Base-by-base conservation (phyloP, 225 moss, liverwort and hornwort genomes). In the Polytrichum commune region DNA sequence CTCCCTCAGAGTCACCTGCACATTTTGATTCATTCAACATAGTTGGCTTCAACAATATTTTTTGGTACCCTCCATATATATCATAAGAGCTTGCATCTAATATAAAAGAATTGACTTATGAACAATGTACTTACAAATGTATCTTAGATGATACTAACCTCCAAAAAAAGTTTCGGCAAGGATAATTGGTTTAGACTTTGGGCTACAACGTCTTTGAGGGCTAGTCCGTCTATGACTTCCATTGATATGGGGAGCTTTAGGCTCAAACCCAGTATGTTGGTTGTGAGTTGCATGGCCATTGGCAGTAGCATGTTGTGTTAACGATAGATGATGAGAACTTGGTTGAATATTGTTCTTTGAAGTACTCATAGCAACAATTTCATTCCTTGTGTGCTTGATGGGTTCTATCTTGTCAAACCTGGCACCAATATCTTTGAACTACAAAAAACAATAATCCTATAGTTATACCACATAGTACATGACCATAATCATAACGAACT, bases 371-470 rank as follows among this genome's bases (percentile, higher is more conserved):
- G n/a, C 19, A 60, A 18, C 16, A 6, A n/a, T 7, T 22, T 70
- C 60, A 64, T 76, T 77, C 26, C 66, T 35, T 24, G 66, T 57
- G 8, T 64, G 71, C 22, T 80, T 66, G 20, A 76, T 22, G 22
- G 86, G 82, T 46, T 88, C 92, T 64, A 92, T 92, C 53, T 63
- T 88, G 30, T 85, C 72, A 58, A 92, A 85, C 64, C 83, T 74
- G 38, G 72, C 64, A 55, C 82, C 70, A 68, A 88, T 83, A 29
- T 90, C 88, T 69, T 83, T 85, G 23, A 87, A 58, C 85, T 89
- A 75, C 76, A 72, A 8, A 54, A 13, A 1, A 54, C 24, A 70
- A 13, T 32, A n/a, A 53, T 27, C 20, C 46, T 18, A 33, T n/a
- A 3, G 18, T 60, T 53, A 63, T 46, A 46, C 13, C 46, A 46